phyloP scores from a whole-genome alignment of 2,329 filamentous ascomycete genomes.

The Arthrobotrys sinensis region DNA sequence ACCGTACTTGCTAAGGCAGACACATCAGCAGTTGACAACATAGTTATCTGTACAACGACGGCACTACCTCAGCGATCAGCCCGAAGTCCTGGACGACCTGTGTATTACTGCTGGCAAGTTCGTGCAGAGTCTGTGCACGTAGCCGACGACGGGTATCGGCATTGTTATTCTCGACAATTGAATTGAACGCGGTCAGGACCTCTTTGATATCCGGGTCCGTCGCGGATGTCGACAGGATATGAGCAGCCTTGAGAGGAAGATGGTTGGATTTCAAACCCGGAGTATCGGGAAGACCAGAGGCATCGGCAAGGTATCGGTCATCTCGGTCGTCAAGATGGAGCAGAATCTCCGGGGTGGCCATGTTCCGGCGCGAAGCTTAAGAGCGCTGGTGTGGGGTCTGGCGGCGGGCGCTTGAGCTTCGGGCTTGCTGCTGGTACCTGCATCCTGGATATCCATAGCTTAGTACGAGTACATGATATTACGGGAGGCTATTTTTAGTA shows the following conservation, averaged over 20 bases:
- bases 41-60: background rate
- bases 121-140: constrained; percentile 38
- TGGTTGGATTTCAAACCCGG: constrained; percentile 31
- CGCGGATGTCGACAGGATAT: constrained; percentile 48
- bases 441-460: background rate
- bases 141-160: constrained; percentile 46
- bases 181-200: constrained; percentile 43
- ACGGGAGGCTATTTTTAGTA: constrained; percentile 7
- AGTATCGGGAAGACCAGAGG: constrained; percentile 19
- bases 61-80: constrained; percentile 42
- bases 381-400: constrained; percentile 4
- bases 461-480: background rate
- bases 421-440: constrained; percentile 15
- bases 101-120: constrained; percentile 40
- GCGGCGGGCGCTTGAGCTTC: constrained; percentile 16
- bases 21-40: background rate
- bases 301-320: constrained; percentile 28
- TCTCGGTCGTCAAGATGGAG: constrained; percentile 39
- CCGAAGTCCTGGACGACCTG: constrained; percentile 51
- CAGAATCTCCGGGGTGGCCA: constrained; percentile 38
- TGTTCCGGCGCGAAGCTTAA: constrained; percentile 6
- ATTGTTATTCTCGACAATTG: constrained; percentile 50
- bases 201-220: constrained; percentile 57
- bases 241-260: constrained; percentile 36
- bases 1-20: constrained; percentile 36